phyloP scores from a whole-genome alignment of 1,284 basidiomycete species.

The Melampsora occidentalis region DNA sequence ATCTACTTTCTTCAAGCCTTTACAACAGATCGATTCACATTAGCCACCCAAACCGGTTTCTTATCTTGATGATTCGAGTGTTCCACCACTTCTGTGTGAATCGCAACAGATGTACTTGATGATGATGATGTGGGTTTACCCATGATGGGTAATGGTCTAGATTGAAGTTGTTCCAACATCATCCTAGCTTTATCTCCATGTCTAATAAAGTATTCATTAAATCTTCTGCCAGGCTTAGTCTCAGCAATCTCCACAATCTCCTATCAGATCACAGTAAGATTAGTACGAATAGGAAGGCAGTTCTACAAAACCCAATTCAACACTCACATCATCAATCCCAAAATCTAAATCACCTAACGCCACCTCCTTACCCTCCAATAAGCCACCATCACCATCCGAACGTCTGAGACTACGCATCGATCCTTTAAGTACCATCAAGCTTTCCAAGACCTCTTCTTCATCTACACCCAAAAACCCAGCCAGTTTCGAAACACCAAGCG shows the following conservation, averaged over 20 bases:
- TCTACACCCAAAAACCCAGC: conserved; percentile 79
- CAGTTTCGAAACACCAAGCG: conserved; percentile 84
- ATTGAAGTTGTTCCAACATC: conserved; percentile 33
- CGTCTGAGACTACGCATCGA: conserved; percentile 64
- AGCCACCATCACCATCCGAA: conserved; percentile 61
- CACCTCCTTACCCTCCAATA: conserved; percentile 81
- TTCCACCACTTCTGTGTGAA: not conserved
- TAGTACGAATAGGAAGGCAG: no score
- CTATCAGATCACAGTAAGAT: conserved; percentile 4
- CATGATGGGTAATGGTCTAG: conserved; percentile 32
- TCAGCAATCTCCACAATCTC: conserved; percentile 33
- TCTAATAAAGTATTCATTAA: conserved; percentile 42
- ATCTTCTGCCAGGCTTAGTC: conserved; percentile 37
- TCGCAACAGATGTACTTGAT: not conserved
- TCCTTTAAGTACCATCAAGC: conserved; percentile 95
- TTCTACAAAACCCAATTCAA: not conserved
- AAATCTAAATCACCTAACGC: conserved; percentile 92
- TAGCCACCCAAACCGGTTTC: conserved; percentile 21
- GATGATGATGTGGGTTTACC: conserved; percentile 29
- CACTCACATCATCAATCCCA: conserved; percentile 79
- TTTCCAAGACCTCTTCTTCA: conserved; percentile 90
- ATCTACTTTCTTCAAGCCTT: no score
- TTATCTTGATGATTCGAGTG: conserved; percentile 13
- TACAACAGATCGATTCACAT: no score
- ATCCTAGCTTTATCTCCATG: conserved; percentile 36